Base-by-base conservation (phyloP, 75 land plant species). In the Selaginella tamariscina region DNA sequence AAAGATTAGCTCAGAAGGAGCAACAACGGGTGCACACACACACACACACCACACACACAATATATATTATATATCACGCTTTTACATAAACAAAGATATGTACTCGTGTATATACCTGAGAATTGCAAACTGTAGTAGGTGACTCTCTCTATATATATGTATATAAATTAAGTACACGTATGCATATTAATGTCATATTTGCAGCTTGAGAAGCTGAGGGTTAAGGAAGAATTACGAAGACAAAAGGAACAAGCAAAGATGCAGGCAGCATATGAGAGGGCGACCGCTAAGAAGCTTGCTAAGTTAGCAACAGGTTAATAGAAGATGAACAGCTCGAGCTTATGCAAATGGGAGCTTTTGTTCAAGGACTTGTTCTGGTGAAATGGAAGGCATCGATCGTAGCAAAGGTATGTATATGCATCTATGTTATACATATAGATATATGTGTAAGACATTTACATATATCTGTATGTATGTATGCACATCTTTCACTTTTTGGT, bases 261-360 rank as follows among this genome's bases (percentile, higher is more conserved):
- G 20, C 90, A 83, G 74, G 89, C 91, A 68, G 88, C 96, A 20
- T 72, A 72, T 80, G 99, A 95, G 67, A 85, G 91, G 75, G 99
- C 92, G 2, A 79, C 83, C 65, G 91, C 92, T 30, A 85, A 96
- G 30, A 85, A 77, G 70, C 76, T 95, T 55, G 96, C 90, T 33
- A 82, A 77, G 66, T 89, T 89, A 66, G 83, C 84, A 30, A 85
- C 84, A 82, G 96, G 84, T 56, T 85, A 67, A 85, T 95, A 68
- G 96, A 95, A 39, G 99, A 95, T 80, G 96, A 90, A 29, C 85
- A 87, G 20, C 67, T 95, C 57, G 99, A 95, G 71, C 89, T 87
- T 22, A 87, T 90, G 91, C 90, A 95, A 33, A 71, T 84, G 62
- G 88, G 84, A 71, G 82, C 84, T 55, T 69, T 76, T 33, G 78